Evolutionary conservation across 768 basidiomycete genomes (phyloP).

Genomic region (Lentinula sp.): DNA sequence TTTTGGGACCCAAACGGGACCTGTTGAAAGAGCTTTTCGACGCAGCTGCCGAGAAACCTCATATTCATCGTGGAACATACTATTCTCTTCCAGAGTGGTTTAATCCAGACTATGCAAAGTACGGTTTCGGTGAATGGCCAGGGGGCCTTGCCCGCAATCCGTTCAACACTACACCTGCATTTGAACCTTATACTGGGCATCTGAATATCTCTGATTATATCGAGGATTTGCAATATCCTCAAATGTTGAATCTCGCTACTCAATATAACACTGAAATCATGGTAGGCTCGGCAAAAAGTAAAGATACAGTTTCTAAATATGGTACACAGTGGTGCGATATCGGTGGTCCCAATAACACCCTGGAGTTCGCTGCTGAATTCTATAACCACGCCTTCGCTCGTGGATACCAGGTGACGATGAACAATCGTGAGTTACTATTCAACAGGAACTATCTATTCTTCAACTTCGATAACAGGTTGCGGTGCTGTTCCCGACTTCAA

Average conservation of each 20-base stretch:
- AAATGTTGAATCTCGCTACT: slow-evolving; percentile 43
- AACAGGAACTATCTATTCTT: background rate
- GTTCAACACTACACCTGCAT: slow-evolving; percentile 32
- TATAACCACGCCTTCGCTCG: slow-evolving; percentile 23
- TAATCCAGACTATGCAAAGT: slow-evolving; percentile 44
- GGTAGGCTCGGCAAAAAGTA: slow-evolving; percentile 22
- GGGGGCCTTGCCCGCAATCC: slow-evolving; percentile 49
- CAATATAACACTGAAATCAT: slow-evolving; percentile 50
- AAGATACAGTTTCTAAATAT: background rate
- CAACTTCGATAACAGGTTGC: slow-evolving; percentile 28
- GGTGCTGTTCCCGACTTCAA: slow-evolving; percentile 46
- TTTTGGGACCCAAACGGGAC: slow-evolving; percentile 46
- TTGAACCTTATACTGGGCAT: slow-evolving; percentile 52
- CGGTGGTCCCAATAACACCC: slow-evolving; percentile 31
- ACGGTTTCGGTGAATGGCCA: slow-evolving; percentile 47
- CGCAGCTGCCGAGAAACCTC: slow-evolving; percentile 41
- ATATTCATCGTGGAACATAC: slow-evolving; percentile 51
- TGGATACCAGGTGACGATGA: slow-evolving; percentile 36
- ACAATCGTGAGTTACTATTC: slow-evolving; percentile 20
- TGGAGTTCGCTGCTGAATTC: slow-evolving; percentile 28
- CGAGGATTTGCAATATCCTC: slow-evolving; percentile 42
- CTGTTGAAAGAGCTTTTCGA: slow-evolving; percentile 44
- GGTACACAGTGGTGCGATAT: slow-evolving; percentile 48
- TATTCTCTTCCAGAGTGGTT: slow-evolving; percentile 57
- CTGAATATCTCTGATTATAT: slow-evolving; percentile 46